Base-by-base conservation (phyloP, 2,329 filamentous ascomycete species). In the Phaeoacremonium minimum region DNA sequence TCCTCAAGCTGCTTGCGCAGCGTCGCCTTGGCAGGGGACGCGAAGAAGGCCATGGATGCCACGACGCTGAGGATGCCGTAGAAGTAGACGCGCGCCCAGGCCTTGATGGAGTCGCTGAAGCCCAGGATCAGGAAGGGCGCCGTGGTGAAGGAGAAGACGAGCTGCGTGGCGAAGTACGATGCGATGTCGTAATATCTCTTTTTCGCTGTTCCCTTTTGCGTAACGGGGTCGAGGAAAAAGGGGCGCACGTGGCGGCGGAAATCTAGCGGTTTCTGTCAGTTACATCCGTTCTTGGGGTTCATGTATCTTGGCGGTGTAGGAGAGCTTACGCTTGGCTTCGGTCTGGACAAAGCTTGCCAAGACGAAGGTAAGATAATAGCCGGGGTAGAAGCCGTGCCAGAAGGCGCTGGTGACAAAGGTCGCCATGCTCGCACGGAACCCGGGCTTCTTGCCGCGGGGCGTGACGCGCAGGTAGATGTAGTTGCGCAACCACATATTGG, bases 371-470 rank as follows among this genome's bases (percentile, higher is more conserved):
- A 98, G 65, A 60, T 97, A 97, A 62, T 98, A 98, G 6, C 93
- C 93, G 0, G 93, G 91, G 49, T 95, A 94, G 63, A 98, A 98
- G 18, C 93, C 93, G 55, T 98, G 93, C 93, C 93, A 98, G 48
- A 97, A 83, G 4, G 93, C 91, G 53, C 89, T 95, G 15, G 93
- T 97, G 6, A 81, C 77, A 57, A 98, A 98, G 0, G 93, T 98
- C 20, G 89, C 88, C 67, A 98, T 67, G 52, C 86, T 97, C 34
- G 93, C 93, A 41, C 90, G 77, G 68, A 98, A 98, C 2, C 93
- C 93, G 8, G 93, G 93, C 61, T 97, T 98, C 71, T 89, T 93
- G 36, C 93, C 93, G 49, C 86, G 85, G 0, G 93, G 93, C 1
- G 93, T 98, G 4, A 98, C 93, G 16, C 93, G 83, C 32, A 98